Evolutionary conservation across 257 asterid genomes (phyloP), one percentile per base, ranked within the genome.

Genomic region (Ligustrum vulgare): DNA sequence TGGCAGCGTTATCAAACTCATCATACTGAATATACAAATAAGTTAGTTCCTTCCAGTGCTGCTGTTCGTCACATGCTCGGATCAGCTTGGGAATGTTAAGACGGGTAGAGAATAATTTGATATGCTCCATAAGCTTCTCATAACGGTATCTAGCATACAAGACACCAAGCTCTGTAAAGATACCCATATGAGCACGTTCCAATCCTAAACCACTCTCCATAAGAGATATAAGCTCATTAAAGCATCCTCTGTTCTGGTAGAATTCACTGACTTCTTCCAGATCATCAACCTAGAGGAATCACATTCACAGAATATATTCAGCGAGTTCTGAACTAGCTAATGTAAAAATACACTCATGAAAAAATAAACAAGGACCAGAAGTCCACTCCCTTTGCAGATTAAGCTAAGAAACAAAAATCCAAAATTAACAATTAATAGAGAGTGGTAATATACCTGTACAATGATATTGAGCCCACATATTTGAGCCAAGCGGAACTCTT

Each of bases 121-220:
- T 87, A 72, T 87, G 91, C 76, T 87, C 91, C 91, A 87, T 84
- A 78, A 87, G 87, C 83, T 87, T 87, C 87, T 87, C 91, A 69
- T 87, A 58, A 36, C 89, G 89, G 76, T 87, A 87, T 87, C 91
- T 87, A 39, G 91, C 91, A 81, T 87, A 87, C 15, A 87, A 83
- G 32, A 87, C 91, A 58, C 91, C 91, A 72, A 87, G 73, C 79
- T 87, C 91, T 7, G 91, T 87, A 68, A 87, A 87, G 77, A 87
- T 87, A 67, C 91, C 91, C 91, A 87, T 87, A 75, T 87, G 91
- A n/a, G 91, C 91, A 58, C 89, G 87, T 76, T 87, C 91, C 89
- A 87, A 84, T n/a, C 91, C 91, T 78, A 87, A 69, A 49, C 91
- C 91, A 43, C 91, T 87, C 78, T 87, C 91, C 91, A 87, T 87